Base-by-base conservation (phyloP, 345 rosid species). In the thale cress (Arabidopsis thaliana) region DNA sequence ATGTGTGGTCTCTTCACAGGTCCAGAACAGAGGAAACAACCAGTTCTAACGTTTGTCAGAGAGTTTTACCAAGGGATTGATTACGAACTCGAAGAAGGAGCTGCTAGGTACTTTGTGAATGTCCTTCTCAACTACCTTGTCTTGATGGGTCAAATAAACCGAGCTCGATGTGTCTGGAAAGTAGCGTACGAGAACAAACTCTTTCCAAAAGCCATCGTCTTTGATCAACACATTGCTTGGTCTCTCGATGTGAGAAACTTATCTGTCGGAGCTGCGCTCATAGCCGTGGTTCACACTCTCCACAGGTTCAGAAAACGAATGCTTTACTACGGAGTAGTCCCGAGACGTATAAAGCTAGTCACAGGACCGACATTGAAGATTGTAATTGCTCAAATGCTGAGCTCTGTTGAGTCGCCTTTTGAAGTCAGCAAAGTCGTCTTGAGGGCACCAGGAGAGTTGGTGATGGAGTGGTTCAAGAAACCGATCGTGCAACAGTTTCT, bases 401-500 rank as follows among this genome's bases (percentile, higher is more conserved):
- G 94, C 83, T 88, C 96, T 3, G 96, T 89, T 38, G 99, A 90
- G 80, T 93, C 94, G 6, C 97, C 97, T 28, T 95, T 95, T 68
- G 99, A 95, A 80, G 99, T 88, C 2, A 90, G 98, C 67, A 93
- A 93, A 83, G 97, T 93, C 38, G 98, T 95, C 71, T 72, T 91
- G 73, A 85, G 97, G 50, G 98, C 97, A 22, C 93, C 98, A 0
- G 99, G 99, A 9, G 97, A 91, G 57, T 79, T 84, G 62, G 88
- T 95, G 4, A 90, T 95, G 97, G 98, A 87, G 67, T 95, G 99
- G 99, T 95, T 89, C 73, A 91, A 93, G 87, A 95, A 95, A 69
- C 97, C 98, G 12, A 89, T 95, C 5, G 99, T 95, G 51, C 98
- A 95, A 72, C 98, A 95, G 80, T 95, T 95, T 82, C 96, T 93